A percentile compares a stretch with the other conserved stretches of the same genome.
Conservation (phyloP, 176 grass and related monocot genomes). For the Chloris gayana region DNA sequence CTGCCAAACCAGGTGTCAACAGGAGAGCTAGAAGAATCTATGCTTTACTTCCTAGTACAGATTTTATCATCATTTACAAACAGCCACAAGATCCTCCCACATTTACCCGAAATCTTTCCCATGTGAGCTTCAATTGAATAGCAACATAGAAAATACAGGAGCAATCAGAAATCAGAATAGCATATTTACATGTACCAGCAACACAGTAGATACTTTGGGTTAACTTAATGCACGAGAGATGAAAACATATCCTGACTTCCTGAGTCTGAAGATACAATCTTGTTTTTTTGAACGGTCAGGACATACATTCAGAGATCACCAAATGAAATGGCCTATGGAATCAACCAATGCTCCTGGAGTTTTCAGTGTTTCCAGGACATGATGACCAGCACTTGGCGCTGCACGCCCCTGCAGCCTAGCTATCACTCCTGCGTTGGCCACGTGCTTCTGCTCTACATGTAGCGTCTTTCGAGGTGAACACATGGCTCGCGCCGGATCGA, state of each 20-base stretch:
- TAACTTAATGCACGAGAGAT: background rate
- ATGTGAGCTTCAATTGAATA: conserved; percentile 27
- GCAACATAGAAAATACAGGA: conserved; percentile 13
- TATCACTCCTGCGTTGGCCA: conserved; percentile 18
- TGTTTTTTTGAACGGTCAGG: background rate
- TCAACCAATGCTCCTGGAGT: background rate
- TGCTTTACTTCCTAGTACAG: conserved; percentile 14
- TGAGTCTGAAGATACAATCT: background rate
- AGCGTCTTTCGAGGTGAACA: conserved; percentile 20
- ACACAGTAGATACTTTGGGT: background rate
- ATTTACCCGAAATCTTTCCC: conserved; percentile 14
- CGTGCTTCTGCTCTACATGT: background rate
- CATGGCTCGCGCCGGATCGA: conserved; percentile 11
- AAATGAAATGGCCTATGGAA: background rate
- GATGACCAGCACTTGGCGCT: background rate
- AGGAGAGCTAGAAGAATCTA: conserved; percentile 31
- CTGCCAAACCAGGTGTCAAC: conserved; percentile 29
- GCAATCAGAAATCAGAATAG: conserved; percentile 3
- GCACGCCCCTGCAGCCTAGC: background rate
- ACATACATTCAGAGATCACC: background rate
- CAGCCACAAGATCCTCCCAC: conserved; percentile 3
- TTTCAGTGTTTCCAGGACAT: background rate
- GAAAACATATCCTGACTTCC: conserved; percentile 17
- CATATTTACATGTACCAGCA: background rate
- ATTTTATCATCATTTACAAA: conserved; percentile 35